Base-by-base conservation (phyloP, 768 basidiomycete species). In the Dendrothele bispora region DNA sequence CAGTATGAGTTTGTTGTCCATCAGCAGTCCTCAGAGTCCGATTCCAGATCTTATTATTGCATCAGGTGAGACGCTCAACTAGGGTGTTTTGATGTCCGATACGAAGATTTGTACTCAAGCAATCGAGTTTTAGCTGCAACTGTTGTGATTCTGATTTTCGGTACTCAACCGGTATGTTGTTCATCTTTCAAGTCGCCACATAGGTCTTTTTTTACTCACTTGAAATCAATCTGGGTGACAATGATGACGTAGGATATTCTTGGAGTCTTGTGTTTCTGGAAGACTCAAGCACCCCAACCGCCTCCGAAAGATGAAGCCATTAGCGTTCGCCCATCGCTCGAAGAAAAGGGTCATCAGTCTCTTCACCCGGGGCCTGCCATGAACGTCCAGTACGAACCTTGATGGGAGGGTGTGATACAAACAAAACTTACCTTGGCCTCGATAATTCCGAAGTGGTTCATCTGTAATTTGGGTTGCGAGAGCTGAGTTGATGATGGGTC, bases 11-110 rank as follows among this genome's bases (percentile, higher is more conserved):
- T 57, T 79, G 10, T 46, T 79, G 12, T 76, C 77, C 2, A 61
- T 75, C n/a, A 61, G 55, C 18, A 63, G 72, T 8, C 74, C 75
- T 1, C 59, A 68, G 21, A 76, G 68, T 49, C 75, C 76, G 12
- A 64, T 70, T 2, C 75, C 76, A 7, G 77, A 79, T 53, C 54
- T 79, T 32, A 68, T 72, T 14, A 72, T 78, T 51, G 70, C 76
- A 20, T 65, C 65, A 26, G 75, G 76, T 77, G 53, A 24, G 68
- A 53, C 26, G 3, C 10, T 10, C 5, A 27, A n/a, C 20, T 39
- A 7, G 29, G n/a, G 26, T 35, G 2, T 15, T 12, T n/a, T 12
- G 15, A 20, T 32, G 6, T n/a, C n/a, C n/a, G n/a, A n/a, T n/a
- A n/a, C n/a, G 7, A 15, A 17, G n/a, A 24, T 43, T 8, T 44